These are phyloP conservation scores for Mimosa pudica DNA, from an alignment of 306 rosid genomes.

Conservation along the genomic window DNA sequence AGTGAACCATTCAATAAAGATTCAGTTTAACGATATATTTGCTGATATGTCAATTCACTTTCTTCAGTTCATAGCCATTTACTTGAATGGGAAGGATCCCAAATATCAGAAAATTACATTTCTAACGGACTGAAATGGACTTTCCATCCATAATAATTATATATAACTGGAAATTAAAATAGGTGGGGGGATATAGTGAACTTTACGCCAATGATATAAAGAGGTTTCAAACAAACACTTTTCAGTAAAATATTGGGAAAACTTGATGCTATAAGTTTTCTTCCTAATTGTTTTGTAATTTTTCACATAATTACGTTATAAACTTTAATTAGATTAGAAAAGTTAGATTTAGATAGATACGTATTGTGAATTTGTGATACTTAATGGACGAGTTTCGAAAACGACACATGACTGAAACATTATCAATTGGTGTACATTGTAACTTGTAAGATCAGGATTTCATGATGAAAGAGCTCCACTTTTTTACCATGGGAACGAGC, in stretches of 20 bases:
- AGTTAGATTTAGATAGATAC: neutral
- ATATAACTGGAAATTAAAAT: neutral
- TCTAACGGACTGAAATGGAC: slow-evolving; percentile 17
- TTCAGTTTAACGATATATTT: neutral
- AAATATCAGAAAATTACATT: neutral
- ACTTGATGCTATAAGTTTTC: neutral
- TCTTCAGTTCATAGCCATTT: neutral
- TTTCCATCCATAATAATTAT: neutral
- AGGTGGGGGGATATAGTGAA: neutral
- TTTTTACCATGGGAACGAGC: neutral
- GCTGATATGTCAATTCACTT: slow-evolving; percentile 5
- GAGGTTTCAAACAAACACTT: neutral
- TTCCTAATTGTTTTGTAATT: neutral
- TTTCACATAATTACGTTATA: neutral
- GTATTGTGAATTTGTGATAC: neutral
- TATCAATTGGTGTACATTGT: neutral
- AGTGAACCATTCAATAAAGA: neutral
- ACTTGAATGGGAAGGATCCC: slow-evolving; percentile 1
- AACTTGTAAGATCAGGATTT: neutral
- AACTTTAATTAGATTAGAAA: neutral
- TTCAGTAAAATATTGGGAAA: neutral
- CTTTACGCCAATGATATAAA: slow-evolving; percentile 3
- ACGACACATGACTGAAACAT: neutral
- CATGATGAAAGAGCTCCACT: neutral
- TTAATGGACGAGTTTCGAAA: neutral